phyloP scores from a whole-genome alignment of 352 stramenopile genomes.

The Thalassiosira hispida region DNA sequence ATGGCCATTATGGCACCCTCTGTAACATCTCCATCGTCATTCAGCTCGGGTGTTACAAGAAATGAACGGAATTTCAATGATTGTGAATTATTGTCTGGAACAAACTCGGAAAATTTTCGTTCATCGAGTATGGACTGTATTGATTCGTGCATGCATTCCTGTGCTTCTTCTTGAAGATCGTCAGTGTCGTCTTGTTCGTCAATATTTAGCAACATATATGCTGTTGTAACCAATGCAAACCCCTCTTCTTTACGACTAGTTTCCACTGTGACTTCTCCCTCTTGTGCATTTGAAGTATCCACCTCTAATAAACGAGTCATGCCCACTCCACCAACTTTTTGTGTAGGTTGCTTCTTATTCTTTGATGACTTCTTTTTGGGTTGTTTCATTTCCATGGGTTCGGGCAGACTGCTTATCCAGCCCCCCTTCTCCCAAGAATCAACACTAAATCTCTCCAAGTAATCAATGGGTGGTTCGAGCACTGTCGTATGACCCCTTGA shows the following conservation, averaged over 20 bases:
- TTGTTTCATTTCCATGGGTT: conserved; percentile 9
- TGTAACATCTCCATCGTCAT: conserved; percentile 38
- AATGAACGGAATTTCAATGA: conserved; percentile 55
- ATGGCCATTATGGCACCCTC: conserved; percentile 63
- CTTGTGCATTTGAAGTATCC: conserved; percentile 13
- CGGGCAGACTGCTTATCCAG: conserved; percentile 38
- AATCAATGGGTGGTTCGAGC: conserved; percentile 55
- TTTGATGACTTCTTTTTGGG: conserved; percentile 35
- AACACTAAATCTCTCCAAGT: conserved; percentile 51
- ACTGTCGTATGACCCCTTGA: conserved; percentile 67
- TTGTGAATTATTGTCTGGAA: conserved; percentile 24
- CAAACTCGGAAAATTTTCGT: conserved; percentile 53
- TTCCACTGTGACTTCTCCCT: conserved; percentile 32
- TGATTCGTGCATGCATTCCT: conserved; percentile 45
- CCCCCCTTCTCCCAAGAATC: conserved; percentile 19
- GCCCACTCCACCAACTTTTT: conserved; percentile 32
- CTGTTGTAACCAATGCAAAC: conserved; percentile 37
- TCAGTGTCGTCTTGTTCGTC: conserved; percentile 26
- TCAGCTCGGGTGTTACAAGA: conserved; percentile 32
- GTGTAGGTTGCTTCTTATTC: conserved; percentile 8
- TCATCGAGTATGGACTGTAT: conserved; percentile 45
- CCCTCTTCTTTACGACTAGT: conserved; percentile 32
- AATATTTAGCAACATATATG: conserved; percentile 44
- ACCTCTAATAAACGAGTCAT: conserved; percentile 40
- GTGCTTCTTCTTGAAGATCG: conserved; percentile 24